Conservation (phyloP, 257 asterid genomes). For the Penstemon davidsonii region DNA sequence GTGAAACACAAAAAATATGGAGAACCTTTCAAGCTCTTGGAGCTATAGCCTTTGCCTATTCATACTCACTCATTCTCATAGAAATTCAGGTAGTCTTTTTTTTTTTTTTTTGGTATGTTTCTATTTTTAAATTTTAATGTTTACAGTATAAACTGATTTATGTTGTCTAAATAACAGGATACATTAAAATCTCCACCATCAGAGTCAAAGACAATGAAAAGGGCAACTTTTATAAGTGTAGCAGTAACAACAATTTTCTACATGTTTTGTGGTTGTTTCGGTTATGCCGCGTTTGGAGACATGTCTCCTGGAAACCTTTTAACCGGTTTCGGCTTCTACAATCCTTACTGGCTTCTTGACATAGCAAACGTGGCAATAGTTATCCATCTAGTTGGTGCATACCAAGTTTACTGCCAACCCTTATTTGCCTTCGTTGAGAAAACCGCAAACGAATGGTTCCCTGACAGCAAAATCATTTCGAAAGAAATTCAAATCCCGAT, state of each 20-base stretch:
- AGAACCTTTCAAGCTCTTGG: slow-evolving; percentile 80
- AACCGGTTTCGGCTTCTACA: slow-evolving; percentile 86
- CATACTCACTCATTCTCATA: slow-evolving; percentile 75
- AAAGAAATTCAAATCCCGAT: slow-evolving; percentile 51
- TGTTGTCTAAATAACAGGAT: slow-evolving; percentile 41
- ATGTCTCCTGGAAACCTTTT: slow-evolving; percentile 77
- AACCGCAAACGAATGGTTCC: slow-evolving; percentile 46
- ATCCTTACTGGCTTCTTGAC: slow-evolving; percentile 89
- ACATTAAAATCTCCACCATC: slow-evolving; percentile 80
- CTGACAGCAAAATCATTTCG: slow-evolving; percentile 47
- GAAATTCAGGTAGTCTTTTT: slow-evolving; percentile 60
- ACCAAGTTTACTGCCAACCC: slow-evolving; percentile 93
- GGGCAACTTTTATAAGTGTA: slow-evolving; percentile 67
- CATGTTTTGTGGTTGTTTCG: slow-evolving; percentile 87
- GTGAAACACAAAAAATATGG: slow-evolving; percentile 68
- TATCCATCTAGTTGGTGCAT: slow-evolving; percentile 78
- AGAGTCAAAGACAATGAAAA: slow-evolving; percentile 78
- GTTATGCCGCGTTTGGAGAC: slow-evolving; percentile 94
- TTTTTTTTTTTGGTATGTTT: not conserved
- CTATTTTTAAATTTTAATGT: not conserved
- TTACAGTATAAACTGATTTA: not conserved
- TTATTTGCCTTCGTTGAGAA: slow-evolving; percentile 77
- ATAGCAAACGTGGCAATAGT: slow-evolving; percentile 80
- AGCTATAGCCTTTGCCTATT: slow-evolving; percentile 83
- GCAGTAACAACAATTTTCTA: slow-evolving; percentile 79